Conservation (phyloP, 2,329 filamentous ascomycete species). For the Proliferodiscus dingleyae region DNA sequence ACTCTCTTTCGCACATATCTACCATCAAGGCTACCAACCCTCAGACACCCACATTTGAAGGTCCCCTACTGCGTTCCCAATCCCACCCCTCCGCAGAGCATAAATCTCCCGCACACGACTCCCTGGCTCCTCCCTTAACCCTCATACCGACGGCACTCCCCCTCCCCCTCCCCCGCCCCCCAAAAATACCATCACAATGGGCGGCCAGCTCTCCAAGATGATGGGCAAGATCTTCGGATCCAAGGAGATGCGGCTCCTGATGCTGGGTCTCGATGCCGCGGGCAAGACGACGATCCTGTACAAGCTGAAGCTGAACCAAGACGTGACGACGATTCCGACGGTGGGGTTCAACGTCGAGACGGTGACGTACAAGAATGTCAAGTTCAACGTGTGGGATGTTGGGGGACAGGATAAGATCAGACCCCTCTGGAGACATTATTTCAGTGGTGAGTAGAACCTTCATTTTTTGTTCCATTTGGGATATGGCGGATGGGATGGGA, state of each 20-base stretch:
- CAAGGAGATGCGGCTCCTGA: slow-evolving; percentile 97
- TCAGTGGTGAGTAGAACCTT: slow-evolving; percentile 57
- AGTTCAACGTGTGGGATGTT: slow-evolving; percentile 99
- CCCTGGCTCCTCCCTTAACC: too few species aligned
- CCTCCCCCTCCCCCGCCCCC: neutral
- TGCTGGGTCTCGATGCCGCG: slow-evolving; percentile 95
- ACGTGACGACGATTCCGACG: slow-evolving; percentile 96
- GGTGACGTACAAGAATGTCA: slow-evolving; percentile 98
- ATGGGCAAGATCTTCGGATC: slow-evolving; percentile 99
- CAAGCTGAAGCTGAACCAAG: slow-evolving; percentile 97
- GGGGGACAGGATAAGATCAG: slow-evolving; percentile 99
- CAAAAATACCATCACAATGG: slow-evolving; percentile 58
- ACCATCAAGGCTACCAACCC: too few species aligned
- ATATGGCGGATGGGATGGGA: slow-evolving; percentile 32
- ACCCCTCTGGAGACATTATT: slow-evolving; percentile 96
- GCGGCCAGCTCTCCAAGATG: slow-evolving; percentile 88
- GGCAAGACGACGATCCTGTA: slow-evolving; percentile 99
- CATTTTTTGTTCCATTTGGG: neutral
- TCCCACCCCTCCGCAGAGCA: neutral
- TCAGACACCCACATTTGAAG: too few species aligned
- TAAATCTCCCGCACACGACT: neutral
- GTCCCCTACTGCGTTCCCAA: neutral
- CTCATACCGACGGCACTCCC: neutral
- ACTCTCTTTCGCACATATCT: neutral
- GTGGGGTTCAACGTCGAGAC: slow-evolving; percentile 99